Evolutionary conservation across 2,329 filamentous ascomycete genomes (phyloP), one percentile per base, ranked within the genome.

Genomic region (Boeremia exigua): DNA sequence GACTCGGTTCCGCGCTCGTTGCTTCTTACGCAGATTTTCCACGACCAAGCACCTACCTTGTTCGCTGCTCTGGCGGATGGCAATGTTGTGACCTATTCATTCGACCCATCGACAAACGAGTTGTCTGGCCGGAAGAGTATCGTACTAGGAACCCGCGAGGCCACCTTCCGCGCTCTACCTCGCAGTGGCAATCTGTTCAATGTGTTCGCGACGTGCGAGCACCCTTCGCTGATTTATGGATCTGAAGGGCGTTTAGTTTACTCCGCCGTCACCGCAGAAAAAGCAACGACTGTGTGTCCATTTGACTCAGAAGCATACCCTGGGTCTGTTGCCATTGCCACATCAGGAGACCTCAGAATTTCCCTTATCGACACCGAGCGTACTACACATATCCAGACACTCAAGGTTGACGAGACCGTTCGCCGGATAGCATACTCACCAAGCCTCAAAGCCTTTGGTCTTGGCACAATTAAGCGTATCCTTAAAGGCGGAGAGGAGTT

Each of bases 11-110:
- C 95, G 0, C 85, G 94, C 59, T 92, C 92, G 47, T 83, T 98
- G 27, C 85, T 88, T 0, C 82, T 98, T 7, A 88, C 91, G 5
- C 88, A 93, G 58, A 83, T 98, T 4, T 84, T 97, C 29, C 72
- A 76, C 11, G 75, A 81, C 39, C 87, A 88, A 12, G 80, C 82
- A 6, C 89, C 92, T 0, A 96, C 90, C 0, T 81, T 99, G 0
- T 90, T 99, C 58, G 84, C 96, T 29, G 90, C 94, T 11, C 90
- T 97, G 84, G 92, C 96, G 43, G 94, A 98, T 75, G 95, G 95
- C 4, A 91, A 90, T 58, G 90, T 99, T 1, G 84, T 96, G 46
- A 95, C 90, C 0, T 98, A 93, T 70, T 85, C 86, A 29, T 83
- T 96, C 32, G 84, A 90, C 29, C 75, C 79, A 0, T 66, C 77